phyloP scores from a whole-genome alignment of 2,329 filamentous ascomycete genomes.

The Ceratocystis cubensis region DNA sequence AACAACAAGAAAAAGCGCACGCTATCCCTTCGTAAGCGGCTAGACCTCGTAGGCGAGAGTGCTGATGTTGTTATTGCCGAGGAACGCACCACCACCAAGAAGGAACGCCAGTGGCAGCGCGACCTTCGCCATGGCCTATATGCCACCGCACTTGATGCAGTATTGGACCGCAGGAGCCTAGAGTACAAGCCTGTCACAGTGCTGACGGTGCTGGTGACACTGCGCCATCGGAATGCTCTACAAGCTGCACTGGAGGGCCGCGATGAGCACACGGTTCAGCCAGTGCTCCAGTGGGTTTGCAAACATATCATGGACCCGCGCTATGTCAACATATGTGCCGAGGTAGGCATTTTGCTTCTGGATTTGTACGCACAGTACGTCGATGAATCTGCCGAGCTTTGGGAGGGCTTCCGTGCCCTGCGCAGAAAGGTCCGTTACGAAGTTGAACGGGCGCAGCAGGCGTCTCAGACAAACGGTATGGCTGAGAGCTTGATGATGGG shows the following conservation, averaged over 20 bases:
- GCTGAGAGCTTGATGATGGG: conserved; percentile 55
- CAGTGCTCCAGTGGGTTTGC: conserved; percentile 71
- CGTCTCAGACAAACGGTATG: conserved; percentile 76
- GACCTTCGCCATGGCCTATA: conserved; percentile 71
- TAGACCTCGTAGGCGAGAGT: conserved; percentile 72
- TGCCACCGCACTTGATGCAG: conserved; percentile 62
- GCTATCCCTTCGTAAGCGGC: conserved; percentile 36
- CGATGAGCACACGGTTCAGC: conserved; percentile 68
- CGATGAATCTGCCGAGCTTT: conserved; percentile 59
- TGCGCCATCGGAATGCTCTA: conserved; percentile 78
- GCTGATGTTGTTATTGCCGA: conserved; percentile 82
- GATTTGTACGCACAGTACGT: conserved; percentile 79
- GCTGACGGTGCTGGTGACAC: conserved; percentile 67
- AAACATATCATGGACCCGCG: conserved; percentile 71
- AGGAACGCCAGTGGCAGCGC: conserved; percentile 65
- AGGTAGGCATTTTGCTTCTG: conserved; percentile 68
- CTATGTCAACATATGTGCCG: conserved; percentile 67
- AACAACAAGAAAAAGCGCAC: conserved; percentile 55
- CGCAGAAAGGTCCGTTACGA: conserved; percentile 60
- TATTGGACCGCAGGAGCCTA: conserved; percentile 43
- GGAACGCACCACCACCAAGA: conserved; percentile 40
- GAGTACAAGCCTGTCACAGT: conserved; percentile 49
- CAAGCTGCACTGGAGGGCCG: conserved; percentile 66
- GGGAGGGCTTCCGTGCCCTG: conserved; percentile 55
- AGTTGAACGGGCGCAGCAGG: conserved; percentile 72